phyloP scores from a whole-genome alignment of 495 filamentous ascomycete genomes.

The Choiromyces venosus region DNA sequence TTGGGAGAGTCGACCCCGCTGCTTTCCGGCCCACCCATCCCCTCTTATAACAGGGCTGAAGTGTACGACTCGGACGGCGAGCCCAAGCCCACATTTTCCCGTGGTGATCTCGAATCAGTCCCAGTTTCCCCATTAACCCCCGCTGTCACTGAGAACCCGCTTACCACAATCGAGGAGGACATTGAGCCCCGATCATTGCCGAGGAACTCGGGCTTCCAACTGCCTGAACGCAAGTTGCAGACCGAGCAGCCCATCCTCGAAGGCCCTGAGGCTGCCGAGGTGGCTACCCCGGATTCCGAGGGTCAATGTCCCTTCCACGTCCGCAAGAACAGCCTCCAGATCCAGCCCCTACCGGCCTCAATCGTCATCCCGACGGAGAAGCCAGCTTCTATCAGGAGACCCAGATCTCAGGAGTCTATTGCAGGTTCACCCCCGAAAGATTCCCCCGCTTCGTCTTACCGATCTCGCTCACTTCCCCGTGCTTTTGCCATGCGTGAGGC shows the following conservation, averaged over 20 bases:
- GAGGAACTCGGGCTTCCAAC: background rate
- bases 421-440: background rate
- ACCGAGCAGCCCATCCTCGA: conserved; percentile 3
- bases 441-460: conserved; percentile 2
- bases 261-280: conserved; percentile 1
- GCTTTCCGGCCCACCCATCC: conserved; percentile 17
- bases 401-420: conserved; percentile 3
- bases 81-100: background rate
- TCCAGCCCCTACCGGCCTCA: conserved; percentile 12
- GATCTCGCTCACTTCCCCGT: conserved; percentile 8
- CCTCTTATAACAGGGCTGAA: background rate
- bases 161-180: background rate
- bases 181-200: conserved; percentile 2
- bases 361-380: background rate
- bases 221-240: background rate
- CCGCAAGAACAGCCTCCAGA: conserved; percentile 10
- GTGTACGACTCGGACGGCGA: background rate
- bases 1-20: conserved; percentile 23
- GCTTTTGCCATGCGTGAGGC: conserved; percentile 6
- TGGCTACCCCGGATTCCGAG: conserved; percentile 1
- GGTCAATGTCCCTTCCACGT: conserved; percentile 15
- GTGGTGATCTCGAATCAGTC: background rate
- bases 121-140: background rate
- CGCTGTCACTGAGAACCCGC: background rate
- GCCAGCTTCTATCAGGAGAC: background rate